phyloP scores from a whole-genome alignment of 345 rosid genomes.

The Corchorus capsularis region DNA sequence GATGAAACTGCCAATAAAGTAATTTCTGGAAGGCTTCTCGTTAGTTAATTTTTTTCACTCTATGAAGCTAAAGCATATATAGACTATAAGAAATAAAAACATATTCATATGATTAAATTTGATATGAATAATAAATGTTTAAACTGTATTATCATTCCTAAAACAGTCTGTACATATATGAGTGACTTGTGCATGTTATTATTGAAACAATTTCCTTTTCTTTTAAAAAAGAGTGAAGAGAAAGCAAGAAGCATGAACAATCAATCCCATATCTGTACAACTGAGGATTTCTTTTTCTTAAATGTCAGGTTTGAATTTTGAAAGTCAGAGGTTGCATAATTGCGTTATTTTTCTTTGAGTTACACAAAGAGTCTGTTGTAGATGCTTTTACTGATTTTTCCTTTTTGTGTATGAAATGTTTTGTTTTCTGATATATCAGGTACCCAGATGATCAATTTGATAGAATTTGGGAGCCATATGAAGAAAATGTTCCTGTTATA shows the following conservation, averaged over 20 bases:
- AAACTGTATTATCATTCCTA: not conserved
- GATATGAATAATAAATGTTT: not conserved
- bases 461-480: conserved; percentile 79
- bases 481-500: conserved; percentile 23
- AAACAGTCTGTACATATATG: not conserved
- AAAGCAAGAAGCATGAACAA: not conserved
- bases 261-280: not conserved
- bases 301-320: not conserved
- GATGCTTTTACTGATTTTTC: not conserved
- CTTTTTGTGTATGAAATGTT: not conserved
- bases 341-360: not conserved
- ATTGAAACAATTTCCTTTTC: not conserved
- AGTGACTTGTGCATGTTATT: not conserved
- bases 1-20: not conserved
- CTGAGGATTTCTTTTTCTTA: not conserved
- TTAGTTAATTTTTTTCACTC: not conserved
- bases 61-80: not conserved
- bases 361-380: not conserved
- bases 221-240: not conserved
- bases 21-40: not conserved
- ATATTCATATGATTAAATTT: not conserved
- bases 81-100: not conserved
- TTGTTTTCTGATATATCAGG: conserved; percentile 34
- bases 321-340: not conserved
- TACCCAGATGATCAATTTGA: conserved; percentile 81